Base-by-base conservation (phyloP, 371 early-diverging fungal genomes). In the Synchytrium microbalum region DNA sequence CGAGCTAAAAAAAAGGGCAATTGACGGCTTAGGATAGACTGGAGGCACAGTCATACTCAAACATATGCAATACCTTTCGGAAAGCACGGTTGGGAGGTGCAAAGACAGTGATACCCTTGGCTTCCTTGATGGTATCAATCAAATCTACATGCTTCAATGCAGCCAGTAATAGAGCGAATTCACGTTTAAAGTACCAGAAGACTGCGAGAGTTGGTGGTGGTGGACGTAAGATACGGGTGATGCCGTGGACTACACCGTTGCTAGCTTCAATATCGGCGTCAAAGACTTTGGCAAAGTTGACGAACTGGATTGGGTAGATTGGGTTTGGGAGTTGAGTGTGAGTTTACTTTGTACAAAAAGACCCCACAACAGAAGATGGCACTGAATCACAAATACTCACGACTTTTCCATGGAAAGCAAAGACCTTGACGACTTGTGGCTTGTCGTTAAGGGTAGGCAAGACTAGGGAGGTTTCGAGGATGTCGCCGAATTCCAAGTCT, bases 1-100 rank as follows among this genome's bases (percentile, higher is more conserved):
- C 73, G n/a, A 72, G 60, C 25, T 32, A 24, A 29, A 16, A 16
- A 16, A 16, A 51, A 16, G n/a, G 52, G n/a, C 16, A 51, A 16
- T n/a, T n/a, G n/a, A n/a, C n/a, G n/a, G n/a, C n/a, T n/a, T n/a
- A n/a, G n/a, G n/a, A n/a, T n/a, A n/a, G n/a, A n/a, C n/a, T n/a
- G n/a, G n/a, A n/a, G n/a, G n/a, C n/a, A n/a, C n/a, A n/a, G n/a
- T n/a, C n/a, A n/a, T n/a, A n/a, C n/a, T n/a, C n/a, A n/a, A n/a
- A 16, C n/a, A 16, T 51, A 16, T 16, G 16, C 52, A 69, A 23
- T 69, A 60, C 60, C n/a, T n/a, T n/a, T n/a, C n/a, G n/a, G n/a
- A n/a, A n/a, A n/a, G 69, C 73, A 3, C 29, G 27, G 64, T 72
- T 72, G 67, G 54, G 32, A 0, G 73, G 73, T 8, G 65, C 61